Base-by-base conservation (phyloP, 2,329 filamentous ascomycete species). In the Talaromyces sp. region DNA sequence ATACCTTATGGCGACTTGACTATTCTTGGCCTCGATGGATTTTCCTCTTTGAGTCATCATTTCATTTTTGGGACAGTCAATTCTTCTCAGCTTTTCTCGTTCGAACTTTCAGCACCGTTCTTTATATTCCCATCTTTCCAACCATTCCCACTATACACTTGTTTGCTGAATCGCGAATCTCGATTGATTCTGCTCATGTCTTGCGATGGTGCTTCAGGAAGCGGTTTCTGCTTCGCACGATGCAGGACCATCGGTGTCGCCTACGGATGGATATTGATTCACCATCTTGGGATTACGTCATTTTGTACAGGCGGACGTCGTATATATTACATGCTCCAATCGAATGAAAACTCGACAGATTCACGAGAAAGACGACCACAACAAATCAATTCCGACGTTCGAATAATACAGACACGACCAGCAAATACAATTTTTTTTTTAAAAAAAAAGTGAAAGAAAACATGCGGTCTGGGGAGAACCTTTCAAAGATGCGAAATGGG, bases 1-100 rank as follows among this genome's bases (percentile, higher is more conserved):
- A 65, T 64, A 43, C 59, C 62, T 64, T 39, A 45, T 35, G 62
- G 62, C 62, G 47, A 60, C 35, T 60, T 43, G 19, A 61, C 47
- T 37, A n/a, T 61, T 61, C 17, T 52, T 50, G 59, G 45, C 52
- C 52, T 22, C 33, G 31, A 49, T 52, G 37, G 25, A 31, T 45
- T 61, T 50, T 59, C n/a, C 15, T 49, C 31, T 35, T 49, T 61
- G 41, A 19, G 27, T 25, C 37, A 35, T 61, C 58, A 33, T 43
- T 19, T 45, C 41, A 61, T 61, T 11, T 49, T 61, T 61, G 58
- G 39, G n/a, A 31, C 33, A 33, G n/a, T 27, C 25, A 33, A 35
- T 27, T 22, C 33, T 41, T 27, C 37, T 27, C 13, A 50, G 10
- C 13, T 56, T 62, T 52, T 35, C 59, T 62, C 37, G 50, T 62